Conservation (phyloP, 306 rosid species). For the Acacia melanoxylon region DNA sequence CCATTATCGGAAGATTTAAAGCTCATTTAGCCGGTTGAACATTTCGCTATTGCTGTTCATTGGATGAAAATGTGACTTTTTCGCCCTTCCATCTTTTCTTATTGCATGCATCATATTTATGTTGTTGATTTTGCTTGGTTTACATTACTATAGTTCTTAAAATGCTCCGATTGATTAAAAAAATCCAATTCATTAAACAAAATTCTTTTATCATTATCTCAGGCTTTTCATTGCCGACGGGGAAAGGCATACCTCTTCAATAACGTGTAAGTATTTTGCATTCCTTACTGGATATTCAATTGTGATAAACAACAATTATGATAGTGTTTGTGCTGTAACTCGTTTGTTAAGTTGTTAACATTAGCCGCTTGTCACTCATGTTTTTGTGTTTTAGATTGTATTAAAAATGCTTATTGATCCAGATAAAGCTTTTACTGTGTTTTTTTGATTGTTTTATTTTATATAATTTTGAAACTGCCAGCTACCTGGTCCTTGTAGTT, state of each 20-base stretch:
- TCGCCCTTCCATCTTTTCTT: background rate
- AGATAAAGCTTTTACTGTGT: background rate
- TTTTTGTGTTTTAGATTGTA: background rate
- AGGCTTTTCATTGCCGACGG: slow-evolving; percentile 69
- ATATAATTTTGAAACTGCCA: background rate
- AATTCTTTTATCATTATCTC: slow-evolving; percentile 32
- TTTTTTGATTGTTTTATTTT: background rate
- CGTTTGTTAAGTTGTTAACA: background rate
- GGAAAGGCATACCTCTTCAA: slow-evolving; percentile 89
- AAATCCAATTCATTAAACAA: slow-evolving; percentile 25
- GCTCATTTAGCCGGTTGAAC: background rate
- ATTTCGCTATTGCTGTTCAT: background rate
- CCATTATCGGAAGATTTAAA: background rate
- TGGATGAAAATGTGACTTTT: background rate
- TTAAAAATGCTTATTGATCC: background rate
- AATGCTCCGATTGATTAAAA: slow-evolving; percentile 25
- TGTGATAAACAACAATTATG: slow-evolving; percentile 9
- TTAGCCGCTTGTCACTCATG: background rate
- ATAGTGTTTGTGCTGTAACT: background rate
- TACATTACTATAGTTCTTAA: slow-evolving; percentile 8
- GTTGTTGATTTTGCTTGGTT: slow-evolving; percentile 27
- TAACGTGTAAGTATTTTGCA: slow-evolving; percentile 65
- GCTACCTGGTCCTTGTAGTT: background rate
- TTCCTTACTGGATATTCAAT: slow-evolving; percentile 13
- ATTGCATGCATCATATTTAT: background rate